Base-by-base conservation (phyloP, 2,329 filamentous ascomycete species). In the Sclerotinia borealis region DNA sequence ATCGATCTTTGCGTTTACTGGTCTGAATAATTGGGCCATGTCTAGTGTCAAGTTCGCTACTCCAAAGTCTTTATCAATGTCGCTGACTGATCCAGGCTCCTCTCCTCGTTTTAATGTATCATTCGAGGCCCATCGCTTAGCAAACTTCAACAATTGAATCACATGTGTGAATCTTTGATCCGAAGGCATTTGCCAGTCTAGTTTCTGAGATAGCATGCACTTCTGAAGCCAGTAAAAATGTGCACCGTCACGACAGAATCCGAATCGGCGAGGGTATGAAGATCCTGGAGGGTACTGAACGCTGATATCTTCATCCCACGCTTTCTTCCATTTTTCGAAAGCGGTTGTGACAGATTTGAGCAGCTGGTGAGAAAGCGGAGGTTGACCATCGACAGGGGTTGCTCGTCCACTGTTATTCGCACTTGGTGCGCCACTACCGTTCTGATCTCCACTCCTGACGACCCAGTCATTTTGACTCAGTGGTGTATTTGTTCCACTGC, bases 151-250 rank as follows among this genome's bases (percentile, higher is more conserved):
- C 13, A 87, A 69, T 63, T 82, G 78, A 64, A 89, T 85, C 34
- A 88, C 80, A 68, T 85, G 83, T 59, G 78, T 77, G 66, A 88
- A 85, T 8, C 86, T 81, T 63, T 80, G 75, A 68, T 90, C 85
- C n/a, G 85, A 77, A 17, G 80, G 75, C 69, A 83, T 76, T 49
- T 82, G 78, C 71, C 85, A 79, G 68, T 87, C 83, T 31, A 80
- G 77, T 22, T 81, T 83, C 65, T 84, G 83, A 72, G 85, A 84
- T 61, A 91, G 76, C 70, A 90, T 80, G 69, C 85, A 82, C 65
- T 83, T 87, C 19, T 86, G 88, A 48, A 91, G 79, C 81, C 85
- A 91, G 76, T 87, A 91, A 73, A 88, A 91, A 70, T 90, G 87
- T 17, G 90, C 83, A 1, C 83, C 88, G 69, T 91, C 88, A 56